These are phyloP conservation scores for Globomyces pollinis-pini DNA, from an alignment of 192 early-diverging fungal species.

Conservation along the genomic window DNA sequence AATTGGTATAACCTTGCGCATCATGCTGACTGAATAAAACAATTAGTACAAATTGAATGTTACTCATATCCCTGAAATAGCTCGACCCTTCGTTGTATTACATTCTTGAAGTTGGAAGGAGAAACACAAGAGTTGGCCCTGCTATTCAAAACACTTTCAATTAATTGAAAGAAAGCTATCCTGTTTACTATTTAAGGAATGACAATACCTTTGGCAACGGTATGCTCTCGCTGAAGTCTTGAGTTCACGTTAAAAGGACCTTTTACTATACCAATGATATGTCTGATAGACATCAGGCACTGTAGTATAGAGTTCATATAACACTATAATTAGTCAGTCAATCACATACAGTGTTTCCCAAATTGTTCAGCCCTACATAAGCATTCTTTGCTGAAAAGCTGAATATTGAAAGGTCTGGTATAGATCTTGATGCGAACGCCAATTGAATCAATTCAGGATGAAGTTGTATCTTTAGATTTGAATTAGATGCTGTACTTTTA, in stretches of 20 bases:
- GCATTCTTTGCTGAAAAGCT: neutral
- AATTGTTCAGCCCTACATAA: constrained; percentile 32
- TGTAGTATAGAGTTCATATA: constrained; percentile 54
- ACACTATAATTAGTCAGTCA: constrained; percentile 31
- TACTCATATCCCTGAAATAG: constrained; percentile 73
- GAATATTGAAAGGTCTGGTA: too few relatives aligned
- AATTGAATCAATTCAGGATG: constrained; percentile 8
- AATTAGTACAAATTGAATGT: neutral
- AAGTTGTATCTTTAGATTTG: neutral
- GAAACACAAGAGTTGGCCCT: constrained; percentile 53
- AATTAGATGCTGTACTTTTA: too few relatives aligned
- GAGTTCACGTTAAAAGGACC: neutral
- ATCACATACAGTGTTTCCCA: constrained; percentile 41
- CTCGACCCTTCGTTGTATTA: constrained; percentile 63
- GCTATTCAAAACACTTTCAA: neutral
- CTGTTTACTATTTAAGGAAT: neutral
- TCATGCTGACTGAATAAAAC: constrained; percentile 41
- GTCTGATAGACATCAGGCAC: constrained; percentile 38
- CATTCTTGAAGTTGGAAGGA: constrained; percentile 65
- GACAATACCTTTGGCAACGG: neutral
- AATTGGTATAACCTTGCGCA: too few relatives aligned
- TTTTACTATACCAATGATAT: neutral
- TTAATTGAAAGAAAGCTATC: neutral
- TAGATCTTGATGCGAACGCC: too few relatives aligned
- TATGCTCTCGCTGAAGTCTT: neutral